These are phyloP conservation scores for Fusarium dimerum DNA, from an alignment of 2,329 filamentous ascomycete genomes.

Conservation along the genomic window DNA sequence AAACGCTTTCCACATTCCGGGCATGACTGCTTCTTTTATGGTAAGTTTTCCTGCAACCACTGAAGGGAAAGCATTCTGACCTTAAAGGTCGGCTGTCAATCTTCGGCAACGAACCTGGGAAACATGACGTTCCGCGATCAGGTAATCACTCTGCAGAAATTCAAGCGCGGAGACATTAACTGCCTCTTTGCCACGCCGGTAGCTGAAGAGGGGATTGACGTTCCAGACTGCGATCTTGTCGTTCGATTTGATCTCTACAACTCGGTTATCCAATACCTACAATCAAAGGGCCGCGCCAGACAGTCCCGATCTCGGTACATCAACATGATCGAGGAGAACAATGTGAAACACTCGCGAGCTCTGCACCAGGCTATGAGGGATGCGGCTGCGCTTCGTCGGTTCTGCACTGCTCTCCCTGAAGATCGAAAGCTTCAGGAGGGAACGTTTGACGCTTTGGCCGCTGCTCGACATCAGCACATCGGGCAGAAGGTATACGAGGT, in stretches of 20 bases:
- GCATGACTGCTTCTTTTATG: conserved; percentile 63
- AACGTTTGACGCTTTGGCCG: conserved; percentile 13
- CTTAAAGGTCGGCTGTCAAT: conserved; percentile 32
- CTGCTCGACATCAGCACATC: conserved; percentile 20
- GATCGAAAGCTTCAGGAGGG: conserved; percentile 58
- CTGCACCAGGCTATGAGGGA: conserved; percentile 61
- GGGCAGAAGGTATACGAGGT: conserved; percentile 59
- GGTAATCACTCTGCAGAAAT: conserved; percentile 68
- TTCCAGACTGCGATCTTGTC: conserved; percentile 67
- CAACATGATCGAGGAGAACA: conserved; percentile 77
- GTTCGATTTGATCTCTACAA: conserved; percentile 82
- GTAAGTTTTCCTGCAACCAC: conserved; percentile 41
- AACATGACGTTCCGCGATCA: conserved; percentile 74
- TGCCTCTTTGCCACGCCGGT: conserved; percentile 69
- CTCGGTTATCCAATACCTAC: conserved; percentile 93
- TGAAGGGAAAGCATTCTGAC: conserved; percentile 1
- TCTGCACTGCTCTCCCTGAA: conserved; percentile 73
- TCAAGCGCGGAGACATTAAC: conserved; percentile 59
- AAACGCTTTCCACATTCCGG: conserved; percentile 52
- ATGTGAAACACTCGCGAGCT: conserved; percentile 58
- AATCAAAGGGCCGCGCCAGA: conserved; percentile 85
- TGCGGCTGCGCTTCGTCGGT: conserved; percentile 67
- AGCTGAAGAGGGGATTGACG: conserved; percentile 67
- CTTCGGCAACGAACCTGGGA: conserved; percentile 48
- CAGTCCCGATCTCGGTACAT: conserved; percentile 77